phyloP scores from a whole-genome alignment of 345 rosid species.

The Eutrema heterophyllum region DNA sequence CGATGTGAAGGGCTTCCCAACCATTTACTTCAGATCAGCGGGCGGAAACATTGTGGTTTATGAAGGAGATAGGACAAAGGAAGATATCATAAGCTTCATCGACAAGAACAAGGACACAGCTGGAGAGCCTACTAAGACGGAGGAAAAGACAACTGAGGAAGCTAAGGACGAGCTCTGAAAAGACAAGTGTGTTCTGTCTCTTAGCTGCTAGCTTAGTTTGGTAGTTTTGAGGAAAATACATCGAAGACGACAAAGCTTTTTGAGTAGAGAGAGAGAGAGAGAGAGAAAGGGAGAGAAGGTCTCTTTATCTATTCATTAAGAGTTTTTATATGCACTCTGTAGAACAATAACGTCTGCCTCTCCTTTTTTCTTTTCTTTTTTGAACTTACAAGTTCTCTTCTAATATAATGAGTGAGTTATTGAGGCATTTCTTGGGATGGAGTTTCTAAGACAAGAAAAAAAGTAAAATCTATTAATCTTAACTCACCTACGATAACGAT shows the following conservation, averaged over 20 bases:
- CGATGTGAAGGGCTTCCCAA: conserved; percentile 84
- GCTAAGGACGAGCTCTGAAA: conserved; percentile 62
- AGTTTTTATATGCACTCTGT: conserved; percentile 1
- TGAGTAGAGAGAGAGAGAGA: conserved; percentile 5
- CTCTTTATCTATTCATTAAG: conserved; percentile 6
- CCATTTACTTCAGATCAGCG: conserved; percentile 68
- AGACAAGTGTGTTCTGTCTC: conserved; percentile 23
- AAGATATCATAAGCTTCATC: conserved; percentile 69
- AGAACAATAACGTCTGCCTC: conserved; percentile 11
- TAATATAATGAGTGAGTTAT: background rate
- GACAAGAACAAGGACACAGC: conserved; percentile 63
- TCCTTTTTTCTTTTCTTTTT: background rate
- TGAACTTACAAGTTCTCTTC: background rate
- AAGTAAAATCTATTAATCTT: too few species aligned
- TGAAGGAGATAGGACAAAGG: conserved; percentile 81
- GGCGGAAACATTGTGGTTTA: conserved; percentile 57
- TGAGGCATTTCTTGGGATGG: background rate
- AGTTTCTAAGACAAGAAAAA: background rate
- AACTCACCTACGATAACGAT: too few species aligned
- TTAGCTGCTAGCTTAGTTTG: conserved; percentile 29
- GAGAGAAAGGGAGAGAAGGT: background rate
- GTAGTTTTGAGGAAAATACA: conserved; percentile 30
- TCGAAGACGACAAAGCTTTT: conserved; percentile 7
- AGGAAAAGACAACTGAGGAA: conserved; percentile 14
- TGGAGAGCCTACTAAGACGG: conserved; percentile 18